These are phyloP conservation scores for Fusarium mexicanum DNA, from an alignment of 2,329 filamentous ascomycete species.

Conservation along the genomic window DNA sequence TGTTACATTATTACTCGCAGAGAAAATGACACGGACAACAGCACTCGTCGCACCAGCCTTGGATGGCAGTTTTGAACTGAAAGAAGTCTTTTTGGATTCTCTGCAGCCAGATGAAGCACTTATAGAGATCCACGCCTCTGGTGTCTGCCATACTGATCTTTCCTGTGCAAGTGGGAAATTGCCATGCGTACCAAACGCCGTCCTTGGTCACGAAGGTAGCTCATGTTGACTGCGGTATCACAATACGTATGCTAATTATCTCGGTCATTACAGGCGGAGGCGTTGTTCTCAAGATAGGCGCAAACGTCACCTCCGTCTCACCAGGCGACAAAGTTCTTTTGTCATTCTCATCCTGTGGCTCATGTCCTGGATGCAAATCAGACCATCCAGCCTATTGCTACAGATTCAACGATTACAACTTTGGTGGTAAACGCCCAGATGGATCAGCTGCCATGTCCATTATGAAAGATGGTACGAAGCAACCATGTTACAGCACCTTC, in stretches of 20 bases:
- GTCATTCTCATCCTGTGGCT: constrained; percentile 11
- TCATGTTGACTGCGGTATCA: rapidly evolving
- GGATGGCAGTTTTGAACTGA: background rate
- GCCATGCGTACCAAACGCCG: background rate
- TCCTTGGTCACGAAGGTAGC: constrained; percentile 53
- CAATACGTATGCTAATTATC: rapidly evolving
- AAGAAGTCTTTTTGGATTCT: background rate
- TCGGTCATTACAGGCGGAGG: constrained; percentile 1
- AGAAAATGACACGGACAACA: background rate
- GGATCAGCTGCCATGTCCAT: constrained; percentile 4
- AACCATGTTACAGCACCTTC: constrained; percentile 8
- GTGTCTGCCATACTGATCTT: constrained; percentile 36
- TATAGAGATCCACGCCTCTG: constrained; percentile 14
- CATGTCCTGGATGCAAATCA: constrained; percentile 6
- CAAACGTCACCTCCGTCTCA: background rate
- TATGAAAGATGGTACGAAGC: background rate
- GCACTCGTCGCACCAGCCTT: constrained; percentile 7
- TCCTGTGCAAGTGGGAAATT: constrained; percentile 55
- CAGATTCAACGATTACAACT: constrained; percentile 11
- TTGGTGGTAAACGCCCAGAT: constrained; percentile 12
- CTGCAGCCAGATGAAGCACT: constrained; percentile 16
- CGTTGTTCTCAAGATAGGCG: constrained; percentile 12
- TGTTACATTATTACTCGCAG: background rate
- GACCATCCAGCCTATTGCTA: constrained; percentile 25
- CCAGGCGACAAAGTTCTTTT: constrained; percentile 25